phyloP scores from a whole-genome alignment of 208 protist species.

The Crithidia acanthocephali region DNA sequence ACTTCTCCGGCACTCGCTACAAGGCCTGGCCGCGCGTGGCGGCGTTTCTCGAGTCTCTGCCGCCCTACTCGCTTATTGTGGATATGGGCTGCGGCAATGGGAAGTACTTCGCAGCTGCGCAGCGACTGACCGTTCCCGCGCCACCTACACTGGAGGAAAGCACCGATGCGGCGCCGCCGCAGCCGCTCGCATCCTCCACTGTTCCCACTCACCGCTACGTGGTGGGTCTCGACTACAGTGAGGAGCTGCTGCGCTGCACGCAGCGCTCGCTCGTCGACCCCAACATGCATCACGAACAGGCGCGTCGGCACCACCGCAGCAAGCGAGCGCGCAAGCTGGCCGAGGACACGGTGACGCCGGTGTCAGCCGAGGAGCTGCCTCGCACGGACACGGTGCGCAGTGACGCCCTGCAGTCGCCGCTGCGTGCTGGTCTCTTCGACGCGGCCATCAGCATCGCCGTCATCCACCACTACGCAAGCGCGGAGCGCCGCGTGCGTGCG shows the following conservation, averaged over 20 bases:
- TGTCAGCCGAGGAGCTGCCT: constrained; percentile 30
- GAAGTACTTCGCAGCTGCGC: constrained; percentile 74
- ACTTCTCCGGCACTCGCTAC: constrained; percentile 91
- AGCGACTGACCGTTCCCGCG: constrained; percentile 2
- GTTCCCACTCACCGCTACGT: constrained; percentile 51
- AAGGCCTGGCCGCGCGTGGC: constrained; percentile 86
- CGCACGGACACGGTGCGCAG: constrained; percentile 64
- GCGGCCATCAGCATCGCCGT: constrained; percentile 90
- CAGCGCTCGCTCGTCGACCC: constrained; percentile 51
- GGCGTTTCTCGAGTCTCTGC: constrained; percentile 67
- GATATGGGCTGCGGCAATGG: constrained; percentile 92
- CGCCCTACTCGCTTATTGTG: constrained; percentile 61
- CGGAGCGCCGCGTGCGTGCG: constrained; percentile 46
- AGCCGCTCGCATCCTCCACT: not conserved
- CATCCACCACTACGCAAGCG: constrained; percentile 87
- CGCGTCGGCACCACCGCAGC: constrained; percentile 11
- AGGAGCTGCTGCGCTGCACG: constrained; percentile 61
- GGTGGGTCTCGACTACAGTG: constrained; percentile 70
- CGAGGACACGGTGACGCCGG: constrained; percentile 3
- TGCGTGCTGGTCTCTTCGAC: constrained; percentile 77
- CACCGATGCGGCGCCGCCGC: not conserved
- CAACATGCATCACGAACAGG: constrained; percentile 32
- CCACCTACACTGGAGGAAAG: not conserved
- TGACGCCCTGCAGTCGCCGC: constrained; percentile 65
- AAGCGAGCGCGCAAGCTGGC: constrained; percentile 3